Evolutionary conservation across 176 grass and related monocot species (phyloP).

Genomic region (Triticum dicoccoides): DNA sequence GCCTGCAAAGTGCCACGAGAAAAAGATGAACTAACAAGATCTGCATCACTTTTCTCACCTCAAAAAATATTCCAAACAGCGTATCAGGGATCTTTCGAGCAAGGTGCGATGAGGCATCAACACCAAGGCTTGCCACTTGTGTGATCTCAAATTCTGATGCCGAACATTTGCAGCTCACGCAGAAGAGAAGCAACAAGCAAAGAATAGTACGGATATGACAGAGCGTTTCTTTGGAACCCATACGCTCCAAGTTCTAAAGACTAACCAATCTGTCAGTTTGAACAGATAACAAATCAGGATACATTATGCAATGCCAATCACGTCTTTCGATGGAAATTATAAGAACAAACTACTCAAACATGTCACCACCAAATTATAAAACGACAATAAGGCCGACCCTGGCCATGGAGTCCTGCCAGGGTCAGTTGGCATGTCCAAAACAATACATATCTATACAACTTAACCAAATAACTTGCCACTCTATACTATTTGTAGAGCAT

Average conservation of each 20-base stretch:
- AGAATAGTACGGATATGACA: not conserved
- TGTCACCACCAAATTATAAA: not conserved
- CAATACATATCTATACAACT: not conserved
- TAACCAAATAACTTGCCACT: not conserved
- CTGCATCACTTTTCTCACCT: slow-evolving; percentile 46
- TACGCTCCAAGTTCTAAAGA: not conserved
- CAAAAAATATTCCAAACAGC: slow-evolving; percentile 91
- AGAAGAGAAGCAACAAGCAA: slow-evolving; percentile 9
- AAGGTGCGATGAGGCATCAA: slow-evolving; percentile 59
- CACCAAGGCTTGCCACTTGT: slow-evolving; percentile 43
- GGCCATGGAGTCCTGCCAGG: not conserved
- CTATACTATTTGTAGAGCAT: not conserved
- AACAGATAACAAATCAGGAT: not conserved
- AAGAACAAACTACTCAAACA: not conserved
- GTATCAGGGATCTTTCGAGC: slow-evolving; percentile 61
- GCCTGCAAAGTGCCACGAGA: not conserved
- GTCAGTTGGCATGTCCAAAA: not conserved
- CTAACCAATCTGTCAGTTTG: not conserved
- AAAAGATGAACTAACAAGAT: not conserved
- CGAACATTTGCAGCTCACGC: slow-evolving; percentile 11
- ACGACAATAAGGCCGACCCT: not conserved
- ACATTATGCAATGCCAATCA: not conserved
- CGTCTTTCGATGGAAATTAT: not conserved
- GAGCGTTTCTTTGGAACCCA: slow-evolving; percentile 11
- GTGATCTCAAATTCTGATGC: slow-evolving; percentile 46